These are phyloP conservation scores for Penicillium palitans DNA, from an alignment of 2,329 filamentous ascomycete genomes.

Conservation along the genomic window DNA sequence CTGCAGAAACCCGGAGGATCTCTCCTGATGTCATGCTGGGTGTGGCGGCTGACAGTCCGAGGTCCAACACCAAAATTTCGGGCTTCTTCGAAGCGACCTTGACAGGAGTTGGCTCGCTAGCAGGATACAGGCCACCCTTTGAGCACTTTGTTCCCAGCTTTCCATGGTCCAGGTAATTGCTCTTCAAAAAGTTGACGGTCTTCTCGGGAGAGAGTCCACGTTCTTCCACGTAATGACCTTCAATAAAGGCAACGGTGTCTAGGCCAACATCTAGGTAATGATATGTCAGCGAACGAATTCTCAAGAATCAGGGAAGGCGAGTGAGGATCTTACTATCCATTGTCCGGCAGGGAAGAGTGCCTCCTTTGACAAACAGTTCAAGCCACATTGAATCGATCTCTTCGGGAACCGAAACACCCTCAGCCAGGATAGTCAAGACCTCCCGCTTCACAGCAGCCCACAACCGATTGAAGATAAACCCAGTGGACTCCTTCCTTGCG, in stretches of 20 bases:
- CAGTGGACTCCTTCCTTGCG: slow-evolving; percentile 51
- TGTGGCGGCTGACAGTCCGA: slow-evolving; percentile 23
- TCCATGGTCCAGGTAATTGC: slow-evolving; percentile 49
- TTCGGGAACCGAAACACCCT: slow-evolving; percentile 52
- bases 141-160: slow-evolving; percentile 50
- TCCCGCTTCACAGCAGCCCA: slow-evolving; percentile 61
- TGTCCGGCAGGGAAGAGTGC: slow-evolving; percentile 36
- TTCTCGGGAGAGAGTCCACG: slow-evolving; percentile 43
- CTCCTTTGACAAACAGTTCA: slow-evolving; percentile 40
- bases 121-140: slow-evolving; percentile 45
- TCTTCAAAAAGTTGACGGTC: slow-evolving; percentile 49
- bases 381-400: slow-evolving; percentile 53
- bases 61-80: slow-evolving; percentile 24
- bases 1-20: slow-evolving; percentile 18
- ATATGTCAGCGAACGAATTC: not conserved
- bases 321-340: slow-evolving; percentile 45
- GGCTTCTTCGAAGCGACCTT: not conserved
- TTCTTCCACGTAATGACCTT: slow-evolving; percentile 55
- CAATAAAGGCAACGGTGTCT: slow-evolving; percentile 56
- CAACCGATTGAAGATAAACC: slow-evolving; percentile 56
- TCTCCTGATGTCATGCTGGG: slow-evolving; percentile 19
- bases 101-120: slow-evolving; percentile 1
- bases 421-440: slow-evolving; percentile 50
- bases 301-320: not conserved
- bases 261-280: slow-evolving; percentile 45